Evolutionary conservation across 441 rosid genomes (phyloP), one percentile per base, ranked within the genome.

Genomic region (Metrosideros polymorpha): DNA sequence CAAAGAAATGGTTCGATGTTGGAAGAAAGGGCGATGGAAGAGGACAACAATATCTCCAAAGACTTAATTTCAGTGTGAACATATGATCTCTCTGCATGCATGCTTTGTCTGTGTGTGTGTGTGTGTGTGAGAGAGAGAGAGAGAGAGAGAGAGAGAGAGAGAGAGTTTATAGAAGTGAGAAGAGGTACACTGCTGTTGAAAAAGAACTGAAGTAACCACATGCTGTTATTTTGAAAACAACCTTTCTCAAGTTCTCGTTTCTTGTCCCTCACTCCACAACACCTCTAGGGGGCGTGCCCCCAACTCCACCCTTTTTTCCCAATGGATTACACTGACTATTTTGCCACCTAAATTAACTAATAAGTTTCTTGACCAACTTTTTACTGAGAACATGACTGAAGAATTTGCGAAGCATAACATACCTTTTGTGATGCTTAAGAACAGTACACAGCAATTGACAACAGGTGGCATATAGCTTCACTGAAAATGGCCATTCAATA

Each of bases 361-460:
- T 22, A 39, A 43, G 47, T 71, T n/a, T 53, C 84, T 32, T 82
- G 43, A 45, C 52, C 61, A 39, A 83, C 29, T 10, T 42, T 61
- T 42, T 56, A n/a, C 55, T 56, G 83, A 17, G 35, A 53, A 49
- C 55, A 56, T 12, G 85, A 83, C 29, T 24, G 83, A 55, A 57
- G 66, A 85, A 39, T 39, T 39, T 71, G 79, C 12, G 45, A 63
- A 82, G 47, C 19, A 84, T 22, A 88, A 85, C 53, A 87, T 89
- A 95, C 99, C 97, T 93, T 91, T 92, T 91, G 89, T 92, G 96
- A 92, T 95, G 98, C 93, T 95, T 97, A 90, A 97, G 87, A 89
- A 93, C 91, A 17, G 98, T 93, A 88, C 89, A 93, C 86, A 97
- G 83, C 63, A 97, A 91, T 86, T 92, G 95, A 90, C 98, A 97